Percentiles rank a stretch among this genome's conserved stretches.
These are phyloP conservation scores for Lentinula raphanica DNA, from an alignment of 768 basidiomycete genomes.

Conservation along the genomic window DNA sequence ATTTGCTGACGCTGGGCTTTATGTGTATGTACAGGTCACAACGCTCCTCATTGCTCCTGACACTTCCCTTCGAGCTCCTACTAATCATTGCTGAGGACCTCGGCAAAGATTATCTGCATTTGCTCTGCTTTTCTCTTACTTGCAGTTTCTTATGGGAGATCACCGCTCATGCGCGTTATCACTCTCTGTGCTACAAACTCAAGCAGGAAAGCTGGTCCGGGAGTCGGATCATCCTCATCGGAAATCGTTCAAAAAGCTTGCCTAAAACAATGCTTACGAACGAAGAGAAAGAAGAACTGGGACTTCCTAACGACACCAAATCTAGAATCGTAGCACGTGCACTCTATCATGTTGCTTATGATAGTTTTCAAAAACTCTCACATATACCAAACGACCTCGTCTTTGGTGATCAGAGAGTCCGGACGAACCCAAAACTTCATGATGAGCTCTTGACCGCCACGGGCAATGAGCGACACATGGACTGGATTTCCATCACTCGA, in stretches of 20 bases:
- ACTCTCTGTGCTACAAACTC: neutral
- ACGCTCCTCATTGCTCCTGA: neutral
- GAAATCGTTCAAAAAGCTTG: neutral
- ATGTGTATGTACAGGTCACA: too few relatives aligned
- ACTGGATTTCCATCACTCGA: too few relatives aligned
- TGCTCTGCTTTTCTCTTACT: neutral
- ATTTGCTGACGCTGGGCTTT: neutral
- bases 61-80: neutral
- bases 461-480: too few relatives aligned
- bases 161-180: neutral
- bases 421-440: too few relatives aligned
- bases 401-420: neutral
- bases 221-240: neutral
- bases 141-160: neutral
- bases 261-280: neutral
- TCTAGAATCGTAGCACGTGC: too few relatives aligned
- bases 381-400: too few relatives aligned
- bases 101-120: neutral
- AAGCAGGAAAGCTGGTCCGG: neutral
- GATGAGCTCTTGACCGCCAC: too few relatives aligned
- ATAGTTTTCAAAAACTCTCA: too few relatives aligned
- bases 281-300: neutral
- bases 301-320: too few relatives aligned
- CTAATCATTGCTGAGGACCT: neutral
- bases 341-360: too few relatives aligned